A percentile compares a stretch with the other conserved stretches of the same genome.
Conservation (phyloP, 495 filamentous ascomycete genomes). For the Podospora conica region DNA sequence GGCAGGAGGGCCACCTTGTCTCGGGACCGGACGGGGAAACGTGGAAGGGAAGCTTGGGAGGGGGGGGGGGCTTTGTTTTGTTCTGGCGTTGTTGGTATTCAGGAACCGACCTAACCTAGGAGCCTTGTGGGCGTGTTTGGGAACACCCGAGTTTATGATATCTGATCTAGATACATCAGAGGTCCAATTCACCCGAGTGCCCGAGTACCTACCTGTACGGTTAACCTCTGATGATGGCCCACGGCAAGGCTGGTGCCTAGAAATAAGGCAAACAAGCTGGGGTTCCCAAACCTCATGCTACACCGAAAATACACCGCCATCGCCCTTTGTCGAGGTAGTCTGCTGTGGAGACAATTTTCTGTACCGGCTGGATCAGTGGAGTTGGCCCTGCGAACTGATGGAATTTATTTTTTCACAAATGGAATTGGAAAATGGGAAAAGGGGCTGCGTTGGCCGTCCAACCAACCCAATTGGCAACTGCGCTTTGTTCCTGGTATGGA, state of each 20-base stretch:
- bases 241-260: neutral
- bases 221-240: neutral
- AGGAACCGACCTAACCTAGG: too few species aligned
- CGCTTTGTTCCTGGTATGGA: neutral
- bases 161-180: neutral
- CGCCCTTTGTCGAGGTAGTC: neutral
- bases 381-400: too few species aligned
- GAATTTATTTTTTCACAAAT: neutral
- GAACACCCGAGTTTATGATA: too few species aligned
- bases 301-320: neutral
- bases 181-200: too few species aligned
- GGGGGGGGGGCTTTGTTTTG: neutral
- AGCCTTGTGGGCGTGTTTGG: too few species aligned
- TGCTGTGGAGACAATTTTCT: neutral
- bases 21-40: neutral
- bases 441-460: neutral
- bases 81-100: neutral
- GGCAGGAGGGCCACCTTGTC: neutral
- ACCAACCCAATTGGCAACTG: neutral
- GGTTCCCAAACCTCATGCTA: neutral
- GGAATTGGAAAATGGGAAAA: neutral
- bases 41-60: neutral
- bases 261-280: neutral
- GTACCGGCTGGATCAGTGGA: too few species aligned
- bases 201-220: too few species aligned